Conservation (phyloP, 768 basidiomycete species). For the Lentinula aciculospora region DNA sequence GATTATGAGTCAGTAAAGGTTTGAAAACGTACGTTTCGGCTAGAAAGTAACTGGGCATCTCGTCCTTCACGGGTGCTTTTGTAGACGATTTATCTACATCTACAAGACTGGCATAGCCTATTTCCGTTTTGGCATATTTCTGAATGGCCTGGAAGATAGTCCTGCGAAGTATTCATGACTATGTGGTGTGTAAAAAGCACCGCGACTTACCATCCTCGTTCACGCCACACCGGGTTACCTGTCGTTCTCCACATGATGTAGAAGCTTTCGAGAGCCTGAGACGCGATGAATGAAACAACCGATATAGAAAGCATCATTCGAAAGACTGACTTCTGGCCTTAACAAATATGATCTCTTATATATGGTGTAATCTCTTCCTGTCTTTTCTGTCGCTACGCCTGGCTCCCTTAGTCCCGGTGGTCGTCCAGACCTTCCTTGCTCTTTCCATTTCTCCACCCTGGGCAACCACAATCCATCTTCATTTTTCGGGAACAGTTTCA, state of each 20-base stretch:
- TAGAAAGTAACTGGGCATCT: conserved; percentile 52
- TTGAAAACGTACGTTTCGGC: conserved; percentile 29
- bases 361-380: conserved; percentile 32
- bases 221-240: conserved; percentile 43
- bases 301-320: not conserved
- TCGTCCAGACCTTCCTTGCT: conserved; percentile 24
- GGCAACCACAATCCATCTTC: conserved; percentile 30
- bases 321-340: conserved; percentile 44
- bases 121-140: conserved; percentile 34
- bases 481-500: conserved; percentile 18
- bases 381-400: conserved; percentile 12
- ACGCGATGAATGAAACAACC: not conserved
- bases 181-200: not conserved
- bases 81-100: conserved; percentile 24
- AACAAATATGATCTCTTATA: conserved; percentile 31
- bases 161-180: conserved; percentile 14
- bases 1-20: too few relatives aligned
- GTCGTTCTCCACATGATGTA: conserved; percentile 52
- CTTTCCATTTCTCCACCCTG: conserved; percentile 38
- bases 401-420: conserved; percentile 28
- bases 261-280: conserved; percentile 45
- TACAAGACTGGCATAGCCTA: conserved; percentile 40
- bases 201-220: conserved; percentile 40
- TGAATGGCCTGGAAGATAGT: conserved; percentile 42
- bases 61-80: conserved; percentile 27